phyloP scores from a whole-genome alignment of 306 rosid species.

The Prosopis cineraria region DNA sequence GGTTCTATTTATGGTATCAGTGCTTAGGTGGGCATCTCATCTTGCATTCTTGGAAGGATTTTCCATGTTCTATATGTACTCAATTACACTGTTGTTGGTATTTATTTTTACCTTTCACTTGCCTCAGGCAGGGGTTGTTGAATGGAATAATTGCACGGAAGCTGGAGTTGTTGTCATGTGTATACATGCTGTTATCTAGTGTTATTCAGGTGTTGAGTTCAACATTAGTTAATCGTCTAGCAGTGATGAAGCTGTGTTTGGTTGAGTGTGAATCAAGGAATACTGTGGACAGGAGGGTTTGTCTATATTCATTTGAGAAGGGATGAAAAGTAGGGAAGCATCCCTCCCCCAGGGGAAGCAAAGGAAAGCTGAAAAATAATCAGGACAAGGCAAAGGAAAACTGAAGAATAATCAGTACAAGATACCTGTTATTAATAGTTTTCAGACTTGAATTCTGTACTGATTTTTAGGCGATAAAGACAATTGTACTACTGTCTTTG shows the following conservation, averaged over 20 bases:
- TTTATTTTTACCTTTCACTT: too few relatives aligned
- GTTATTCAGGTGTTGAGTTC: background rate
- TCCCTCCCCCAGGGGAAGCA: background rate
- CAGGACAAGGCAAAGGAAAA: background rate
- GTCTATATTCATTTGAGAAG: background rate
- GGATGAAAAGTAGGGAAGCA: background rate
- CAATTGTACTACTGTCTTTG: background rate
- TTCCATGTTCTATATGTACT: background rate
- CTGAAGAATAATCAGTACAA: background rate
- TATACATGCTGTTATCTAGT: background rate
- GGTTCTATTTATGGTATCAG: background rate
- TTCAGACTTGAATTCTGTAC: background rate
- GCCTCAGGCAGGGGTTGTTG: background rate
- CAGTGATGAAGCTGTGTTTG: background rate
- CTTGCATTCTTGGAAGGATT: background rate
- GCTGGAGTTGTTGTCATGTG: background rate
- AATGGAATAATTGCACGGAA: background rate
- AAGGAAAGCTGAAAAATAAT: background rate
- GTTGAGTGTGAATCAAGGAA: background rate
- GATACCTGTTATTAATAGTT: background rate
- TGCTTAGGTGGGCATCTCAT: background rate
- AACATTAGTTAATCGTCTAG: background rate
- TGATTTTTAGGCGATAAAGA: slow-evolving; percentile 10
- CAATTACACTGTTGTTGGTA: too few relatives aligned
- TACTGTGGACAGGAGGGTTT: background rate